Conservation (phyloP, 495 filamentous ascomycete species). For the Xylaria grammica region DNA sequence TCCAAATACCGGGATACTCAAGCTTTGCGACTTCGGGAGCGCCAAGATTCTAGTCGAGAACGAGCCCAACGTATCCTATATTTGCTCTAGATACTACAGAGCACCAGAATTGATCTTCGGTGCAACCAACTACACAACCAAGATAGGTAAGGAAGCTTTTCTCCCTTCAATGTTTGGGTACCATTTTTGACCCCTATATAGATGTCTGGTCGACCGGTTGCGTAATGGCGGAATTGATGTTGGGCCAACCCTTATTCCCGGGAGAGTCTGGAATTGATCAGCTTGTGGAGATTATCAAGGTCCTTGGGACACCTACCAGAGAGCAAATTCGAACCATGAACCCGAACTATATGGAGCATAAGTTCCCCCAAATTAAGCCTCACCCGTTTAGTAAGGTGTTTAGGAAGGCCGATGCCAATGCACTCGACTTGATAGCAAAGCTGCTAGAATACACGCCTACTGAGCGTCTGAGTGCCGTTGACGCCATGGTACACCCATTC, state of each 20-base stretch:
- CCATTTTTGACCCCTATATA: constrained; percentile 41
- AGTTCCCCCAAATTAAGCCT: constrained; percentile 99
- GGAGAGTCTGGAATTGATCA: constrained; percentile 99
- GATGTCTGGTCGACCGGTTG: constrained; percentile 99
- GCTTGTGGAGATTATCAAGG: constrained; percentile 99
- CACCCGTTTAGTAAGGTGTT: constrained; percentile 99
- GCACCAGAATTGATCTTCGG: constrained; percentile 98
- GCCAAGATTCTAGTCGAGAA: constrained; percentile 99
- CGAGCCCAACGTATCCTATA: constrained; percentile 99
- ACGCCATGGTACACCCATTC: constrained; percentile 98
- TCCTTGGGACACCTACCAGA: constrained; percentile 94
- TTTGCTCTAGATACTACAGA: constrained; percentile 98
- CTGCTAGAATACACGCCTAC: constrained; percentile 97
- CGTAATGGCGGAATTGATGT: constrained; percentile 99
- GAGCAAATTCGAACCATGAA: constrained; percentile 99
- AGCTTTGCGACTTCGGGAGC: constrained; percentile 98
- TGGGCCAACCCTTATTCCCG: constrained; percentile 98
- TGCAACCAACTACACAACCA: constrained; percentile 98
- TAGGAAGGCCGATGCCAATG: constrained; percentile 88
- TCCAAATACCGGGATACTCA: constrained; percentile 85
- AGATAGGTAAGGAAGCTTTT: constrained; percentile 84
- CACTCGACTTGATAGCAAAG: constrained; percentile 92
- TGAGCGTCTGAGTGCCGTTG: constrained; percentile 88
- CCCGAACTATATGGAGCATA: constrained; percentile 99
- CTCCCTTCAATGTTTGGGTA: neutral